These are phyloP conservation scores for Chlorella sorokiniana DNA, from an alignment of 139 green algal genomes.

Conservation along the genomic window DNA sequence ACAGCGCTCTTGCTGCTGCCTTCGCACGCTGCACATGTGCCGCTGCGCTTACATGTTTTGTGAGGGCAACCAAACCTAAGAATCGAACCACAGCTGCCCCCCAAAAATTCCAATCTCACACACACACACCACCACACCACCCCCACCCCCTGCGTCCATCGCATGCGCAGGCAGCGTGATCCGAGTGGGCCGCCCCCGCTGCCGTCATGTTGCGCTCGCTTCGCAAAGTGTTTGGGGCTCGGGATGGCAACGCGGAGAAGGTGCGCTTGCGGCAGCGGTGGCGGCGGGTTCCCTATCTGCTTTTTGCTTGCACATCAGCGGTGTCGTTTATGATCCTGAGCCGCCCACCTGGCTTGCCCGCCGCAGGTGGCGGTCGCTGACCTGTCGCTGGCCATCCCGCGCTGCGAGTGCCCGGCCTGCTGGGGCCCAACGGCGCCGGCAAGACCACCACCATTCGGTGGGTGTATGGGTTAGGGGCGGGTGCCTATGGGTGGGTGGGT, in stretches of 20 bases:
- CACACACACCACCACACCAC: not conserved
- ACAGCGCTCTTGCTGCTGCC: not conserved
- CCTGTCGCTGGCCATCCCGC: conserved; percentile 57
- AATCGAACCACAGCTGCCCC: too few species aligned
- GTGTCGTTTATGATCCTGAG: not conserved
- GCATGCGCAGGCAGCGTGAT: not conserved
- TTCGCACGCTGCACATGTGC: not conserved
- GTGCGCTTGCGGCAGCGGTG: not conserved
- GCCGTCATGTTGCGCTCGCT: conserved; percentile 49
- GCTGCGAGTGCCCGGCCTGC: conserved; percentile 73
- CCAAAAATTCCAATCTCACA: not conserved
- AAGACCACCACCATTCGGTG: conserved; percentile 77
- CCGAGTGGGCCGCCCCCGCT: not conserved
- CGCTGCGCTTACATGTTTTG: too few species aligned
- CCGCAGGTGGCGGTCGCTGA: conserved; percentile 23
- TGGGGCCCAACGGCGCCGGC: conserved; percentile 91
- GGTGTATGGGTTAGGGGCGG: too few species aligned
- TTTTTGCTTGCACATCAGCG: not conserved
- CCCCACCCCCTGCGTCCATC: not conserved
- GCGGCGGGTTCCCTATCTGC: not conserved
- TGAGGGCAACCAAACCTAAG: too few species aligned
- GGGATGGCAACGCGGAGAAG: conserved; percentile 36
- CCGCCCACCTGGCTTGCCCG: not conserved
- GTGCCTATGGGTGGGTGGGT: not conserved
- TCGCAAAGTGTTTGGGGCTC: conserved; percentile 44